Evolutionary conservation across 257 asterid species (phyloP).

Genomic region (Solanum pinnatisectum): DNA sequence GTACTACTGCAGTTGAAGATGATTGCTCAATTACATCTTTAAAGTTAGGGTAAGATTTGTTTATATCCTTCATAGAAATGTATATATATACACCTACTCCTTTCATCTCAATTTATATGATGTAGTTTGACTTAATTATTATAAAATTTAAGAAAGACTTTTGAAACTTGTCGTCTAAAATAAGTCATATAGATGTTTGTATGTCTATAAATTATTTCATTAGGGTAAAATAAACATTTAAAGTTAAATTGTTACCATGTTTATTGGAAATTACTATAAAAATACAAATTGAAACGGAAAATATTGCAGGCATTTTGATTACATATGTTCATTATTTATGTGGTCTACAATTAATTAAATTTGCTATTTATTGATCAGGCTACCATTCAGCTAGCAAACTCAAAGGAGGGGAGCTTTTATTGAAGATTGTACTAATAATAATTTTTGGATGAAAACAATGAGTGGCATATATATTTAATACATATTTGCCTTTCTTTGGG

Average conservation of each 20-base stretch:
- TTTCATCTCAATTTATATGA: no score
- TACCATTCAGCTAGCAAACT: slow-evolving; percentile 11
- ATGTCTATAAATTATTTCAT: background rate
- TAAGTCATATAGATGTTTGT: no score
- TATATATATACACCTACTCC: background rate
- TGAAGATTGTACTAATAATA: background rate
- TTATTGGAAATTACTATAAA: no score
- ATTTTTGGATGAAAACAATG: background rate
- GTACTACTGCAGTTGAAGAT: slow-evolving; percentile 22
- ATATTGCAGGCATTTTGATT: background rate
- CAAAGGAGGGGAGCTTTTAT: background rate
- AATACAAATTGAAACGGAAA: no score
- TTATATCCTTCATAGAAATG: background rate
- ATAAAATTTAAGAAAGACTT: no score
- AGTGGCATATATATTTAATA: background rate
- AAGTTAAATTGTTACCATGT: background rate
- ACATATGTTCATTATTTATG: background rate
- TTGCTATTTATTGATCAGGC: background rate
- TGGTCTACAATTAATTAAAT: background rate
- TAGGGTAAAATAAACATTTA: background rate
- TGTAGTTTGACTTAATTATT: no score
- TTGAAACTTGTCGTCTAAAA: no score
- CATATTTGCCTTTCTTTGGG: background rate
- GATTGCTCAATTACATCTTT: slow-evolving; percentile 28
- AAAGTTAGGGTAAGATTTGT: slow-evolving; percentile 24